phyloP scores from a whole-genome alignment of 148 eudicot species.

The Pouteria glomerata region DNA sequence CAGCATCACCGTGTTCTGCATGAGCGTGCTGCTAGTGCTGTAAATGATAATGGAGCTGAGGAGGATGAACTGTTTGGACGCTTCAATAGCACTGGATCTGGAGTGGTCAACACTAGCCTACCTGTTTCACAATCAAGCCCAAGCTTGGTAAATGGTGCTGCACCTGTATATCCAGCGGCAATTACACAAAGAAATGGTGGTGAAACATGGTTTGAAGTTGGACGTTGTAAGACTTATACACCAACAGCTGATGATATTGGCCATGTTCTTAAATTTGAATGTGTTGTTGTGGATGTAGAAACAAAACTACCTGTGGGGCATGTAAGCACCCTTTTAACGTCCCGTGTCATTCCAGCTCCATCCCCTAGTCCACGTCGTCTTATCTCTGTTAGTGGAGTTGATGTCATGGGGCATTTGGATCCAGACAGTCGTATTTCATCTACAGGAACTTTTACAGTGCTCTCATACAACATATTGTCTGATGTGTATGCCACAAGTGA shows the following conservation, averaged over 20 bases:
- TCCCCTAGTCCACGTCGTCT: slow-evolving; percentile 85
- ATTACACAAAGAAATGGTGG: slow-evolving; percentile 74
- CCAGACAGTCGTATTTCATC: slow-evolving; percentile 63
- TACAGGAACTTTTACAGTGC: slow-evolving; percentile 78
- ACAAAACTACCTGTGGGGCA: slow-evolving; percentile 64
- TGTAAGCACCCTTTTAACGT: slow-evolving; percentile 53
- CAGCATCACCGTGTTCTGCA: slow-evolving; percentile 96
- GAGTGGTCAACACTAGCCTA: slow-evolving; percentile 40
- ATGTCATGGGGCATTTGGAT: slow-evolving; percentile 64
- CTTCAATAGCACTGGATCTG: slow-evolving; percentile 67
- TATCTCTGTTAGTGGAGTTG: slow-evolving; percentile 74
- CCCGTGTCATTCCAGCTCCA: slow-evolving; percentile 96
- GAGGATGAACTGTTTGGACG: slow-evolving; percentile 92
- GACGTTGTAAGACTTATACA: slow-evolving; percentile 75
- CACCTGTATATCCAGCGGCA: slow-evolving; percentile 64
- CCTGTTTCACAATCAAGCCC: slow-evolving; percentile 56
- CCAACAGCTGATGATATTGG: slow-evolving; percentile 96
- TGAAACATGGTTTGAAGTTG: slow-evolving; percentile 98
- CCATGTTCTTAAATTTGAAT: slow-evolving; percentile 88
- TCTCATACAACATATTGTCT: slow-evolving; percentile 88
- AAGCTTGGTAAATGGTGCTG: slow-evolving; percentile 59
- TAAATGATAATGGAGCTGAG: slow-evolving; percentile 82
- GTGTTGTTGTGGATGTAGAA: slow-evolving; percentile 87
- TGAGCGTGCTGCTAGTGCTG: slow-evolving; percentile 95
- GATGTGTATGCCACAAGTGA: slow-evolving; percentile 79